Evolutionary conservation across 1,284 basidiomycete species (phyloP), one percentile per base, ranked within the genome.

Genomic region (Tetrapyrgos nigripes): DNA sequence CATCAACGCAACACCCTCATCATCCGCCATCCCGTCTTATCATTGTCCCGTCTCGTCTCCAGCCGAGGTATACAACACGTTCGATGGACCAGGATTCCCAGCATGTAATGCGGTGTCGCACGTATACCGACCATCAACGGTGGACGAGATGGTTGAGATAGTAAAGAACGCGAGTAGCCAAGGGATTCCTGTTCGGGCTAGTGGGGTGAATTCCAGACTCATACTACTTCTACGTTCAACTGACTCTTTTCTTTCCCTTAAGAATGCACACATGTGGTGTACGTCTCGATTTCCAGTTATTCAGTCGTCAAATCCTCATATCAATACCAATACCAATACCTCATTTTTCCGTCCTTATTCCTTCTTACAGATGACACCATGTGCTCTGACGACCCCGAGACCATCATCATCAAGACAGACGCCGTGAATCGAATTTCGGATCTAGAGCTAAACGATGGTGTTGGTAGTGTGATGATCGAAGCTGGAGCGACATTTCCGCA

Each of bases 241-340:
- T 27, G 28, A 44, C 26, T 19, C 23, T 28, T 10, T 46, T 58
- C 17, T 58, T 43, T 23, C 10, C 29, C 14, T 19, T 13, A 40
- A 75, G 73, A 74, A 75, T 47, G 72, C 68, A n/a, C 73, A 75
- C 57, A 75, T 75, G 73, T 74, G 73, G 73, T 74, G 72, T 74
- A 56, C 57, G 70, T 55, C n/a, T 6, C 43, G 26, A 6, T 24
- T 21, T 19, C 27, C 31, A 24, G 5, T 14, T 14, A 14, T 33
- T 33, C 9, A 14, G 8, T 33, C 14, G 8, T 33, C 8, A 33
- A 33, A 33, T 33, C 14, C 31, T 8, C 9, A 33, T 33, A 33
- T 33, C 31, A 8, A 33, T 8, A 33, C 31, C 31, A 33, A 33
- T 8, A 46, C n/a, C n/a, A n/a, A n/a, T n/a, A n/a, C n/a, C n/a